Base-by-base conservation (phyloP, 2,329 filamentous ascomycete genomes). In the Dothideomycetidae sp. region DNA sequence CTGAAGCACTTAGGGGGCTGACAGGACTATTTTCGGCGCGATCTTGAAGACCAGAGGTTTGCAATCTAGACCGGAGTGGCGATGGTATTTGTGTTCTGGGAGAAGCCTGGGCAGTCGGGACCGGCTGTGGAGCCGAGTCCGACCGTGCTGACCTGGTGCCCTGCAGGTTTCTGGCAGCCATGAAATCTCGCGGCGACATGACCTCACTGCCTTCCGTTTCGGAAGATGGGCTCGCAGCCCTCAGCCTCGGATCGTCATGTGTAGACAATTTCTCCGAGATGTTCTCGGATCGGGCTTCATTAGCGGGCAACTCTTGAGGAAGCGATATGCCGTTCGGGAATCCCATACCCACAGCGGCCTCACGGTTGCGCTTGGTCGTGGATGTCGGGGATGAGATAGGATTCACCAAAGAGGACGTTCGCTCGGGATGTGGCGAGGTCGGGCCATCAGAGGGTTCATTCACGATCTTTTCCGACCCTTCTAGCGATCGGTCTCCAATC, bases 141-240 rank as follows among this genome's bases (percentile, higher is more conserved):
- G 36, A 38, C 12, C 36, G 36, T 12, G 35, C 15, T n/a, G 13
- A 23, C 16, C 36, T 13, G 5, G 36, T 38, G 12, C 31, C 28
- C 12, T 38, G 36, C 5, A 38, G 14, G 16, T 38, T 38, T 13
- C 36, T 29, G 17, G 36, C 30, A 28, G 36, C 16, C 36, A 38
- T 38, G 26, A 38, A 38, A 29, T 38, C 36, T 2, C 36, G 29
- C 11, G 36, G 36, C 17, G 36, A 38, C 36, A 38, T 38, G 17
- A 38, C 33, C 29, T 38, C 36, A 19, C 36, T 38, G n/a, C 13
- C 19, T 17, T 38, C 36, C 7, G 36, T 38, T 13, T 38, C 36
- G 13, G 36, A 38, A 14, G 28, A 17, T 7, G 36, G 36, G 18
- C 36, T 38, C 2, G 28, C 36, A 16, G 36, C 36, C 19, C 36